Evolutionary conservation across 306 rosid genomes (phyloP).

Genomic region (Medicago lupulina): DNA sequence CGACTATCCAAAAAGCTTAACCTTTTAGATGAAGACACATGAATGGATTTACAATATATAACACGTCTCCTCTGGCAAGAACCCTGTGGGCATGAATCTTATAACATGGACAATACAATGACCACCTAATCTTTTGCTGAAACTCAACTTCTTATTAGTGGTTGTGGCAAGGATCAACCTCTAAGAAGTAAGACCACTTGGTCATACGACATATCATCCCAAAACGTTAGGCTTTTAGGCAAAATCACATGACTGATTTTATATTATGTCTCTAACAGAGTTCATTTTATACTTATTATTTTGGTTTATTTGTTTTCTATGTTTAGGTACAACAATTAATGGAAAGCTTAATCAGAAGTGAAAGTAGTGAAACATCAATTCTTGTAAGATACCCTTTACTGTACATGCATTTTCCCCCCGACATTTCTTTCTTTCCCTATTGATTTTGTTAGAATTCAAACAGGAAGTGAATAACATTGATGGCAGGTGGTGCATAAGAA

Average conservation of each 20-base stretch:
- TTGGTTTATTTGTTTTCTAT: constrained; percentile 37
- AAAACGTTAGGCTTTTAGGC: not conserved
- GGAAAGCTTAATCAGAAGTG: constrained; percentile 71
- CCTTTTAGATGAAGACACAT: not conserved
- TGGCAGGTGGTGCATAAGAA: constrained; percentile 94
- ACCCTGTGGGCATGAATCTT: not conserved
- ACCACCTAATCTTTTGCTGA: not conserved
- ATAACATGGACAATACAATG: not conserved
- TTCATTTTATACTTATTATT: constrained; percentile 29
- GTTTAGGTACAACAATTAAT: constrained; percentile 75
- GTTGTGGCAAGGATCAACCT: not conserved
- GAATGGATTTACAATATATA: not conserved
- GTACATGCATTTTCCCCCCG: constrained; percentile 16
- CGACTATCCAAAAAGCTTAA: not conserved
- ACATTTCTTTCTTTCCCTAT: constrained; percentile 40
- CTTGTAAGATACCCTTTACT: constrained; percentile 64
- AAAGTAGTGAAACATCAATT: constrained; percentile 60
- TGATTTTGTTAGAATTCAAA: constrained; percentile 44
- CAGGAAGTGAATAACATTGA: constrained; percentile 83
- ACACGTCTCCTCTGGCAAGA: not conserved
- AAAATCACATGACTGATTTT: not conserved
- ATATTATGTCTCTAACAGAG: not conserved
- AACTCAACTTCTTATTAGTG: not conserved
- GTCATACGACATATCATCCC: not conserved
- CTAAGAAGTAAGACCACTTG: not conserved